Conservation (phyloP, 2,329 filamentous ascomycete genomes). For the Pseudogymnoascus sp. region DNA sequence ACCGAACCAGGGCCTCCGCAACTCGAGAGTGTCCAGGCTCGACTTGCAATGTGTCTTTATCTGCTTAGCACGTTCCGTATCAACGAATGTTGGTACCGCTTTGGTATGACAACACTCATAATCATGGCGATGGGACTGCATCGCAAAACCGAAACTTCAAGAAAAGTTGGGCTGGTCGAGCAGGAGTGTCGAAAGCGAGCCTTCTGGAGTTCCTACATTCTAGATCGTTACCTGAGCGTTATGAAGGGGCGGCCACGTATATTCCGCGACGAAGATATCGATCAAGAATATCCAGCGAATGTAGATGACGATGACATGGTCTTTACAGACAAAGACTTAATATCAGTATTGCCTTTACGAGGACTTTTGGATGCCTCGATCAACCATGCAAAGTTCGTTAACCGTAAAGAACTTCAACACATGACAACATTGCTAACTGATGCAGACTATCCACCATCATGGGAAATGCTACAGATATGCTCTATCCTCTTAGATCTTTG, state of each 20-base stretch:
- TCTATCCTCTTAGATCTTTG: conserved; percentile 32
- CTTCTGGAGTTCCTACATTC: conserved; percentile 57
- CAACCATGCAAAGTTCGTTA: conserved; percentile 22
- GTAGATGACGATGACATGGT: conserved; percentile 52
- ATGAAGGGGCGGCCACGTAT: conserved; percentile 54
- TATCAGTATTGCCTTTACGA: conserved; percentile 24
- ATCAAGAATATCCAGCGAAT: conserved; percentile 49
- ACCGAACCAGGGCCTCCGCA: conserved; percentile 46
- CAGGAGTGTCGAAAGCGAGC: conserved; percentile 48
- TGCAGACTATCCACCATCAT: conserved; percentile 34
- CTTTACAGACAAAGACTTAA: neutral
- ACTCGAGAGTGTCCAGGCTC: conserved; percentile 50
- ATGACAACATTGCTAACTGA: neutral
- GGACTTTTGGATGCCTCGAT: conserved; percentile 26
- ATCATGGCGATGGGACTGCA: conserved; percentile 41
- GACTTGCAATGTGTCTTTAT: conserved; percentile 51
- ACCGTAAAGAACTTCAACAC: neutral
- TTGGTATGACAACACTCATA: conserved; percentile 50
- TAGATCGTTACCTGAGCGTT: conserved; percentile 58
- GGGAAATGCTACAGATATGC: conserved; percentile 33
- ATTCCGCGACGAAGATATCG: conserved; percentile 57
- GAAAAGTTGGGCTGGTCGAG: conserved; percentile 16
- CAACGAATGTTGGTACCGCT: conserved; percentile 55
- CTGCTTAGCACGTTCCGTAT: conserved; percentile 51
- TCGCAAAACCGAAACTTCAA: conserved; percentile 23